Evolutionary conservation across 192 early-diverging fungal species (phyloP).

Genomic region (Gryganskiella cystojenkinii): DNA sequence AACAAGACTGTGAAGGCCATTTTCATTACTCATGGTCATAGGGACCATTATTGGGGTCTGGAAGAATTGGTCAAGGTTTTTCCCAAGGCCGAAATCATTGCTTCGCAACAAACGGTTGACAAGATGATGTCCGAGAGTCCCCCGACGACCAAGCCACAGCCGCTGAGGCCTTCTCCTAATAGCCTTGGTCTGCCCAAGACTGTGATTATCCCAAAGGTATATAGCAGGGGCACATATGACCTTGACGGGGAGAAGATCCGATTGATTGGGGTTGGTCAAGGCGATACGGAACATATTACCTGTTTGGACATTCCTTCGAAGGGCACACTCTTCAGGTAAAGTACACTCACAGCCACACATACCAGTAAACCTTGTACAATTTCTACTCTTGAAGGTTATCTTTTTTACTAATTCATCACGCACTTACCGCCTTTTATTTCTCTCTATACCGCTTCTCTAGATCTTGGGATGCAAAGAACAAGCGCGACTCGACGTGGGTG

Average conservation of each 20-base stretch:
- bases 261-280: neutral
- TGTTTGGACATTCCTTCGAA: slow-evolving; percentile 2
- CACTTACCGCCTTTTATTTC: too few relatives aligned
- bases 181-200: neutral
- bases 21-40: slow-evolving; percentile 1
- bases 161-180: neutral
- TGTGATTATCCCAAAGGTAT: neutral
- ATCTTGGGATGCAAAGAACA: neutral
- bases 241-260: neutral
- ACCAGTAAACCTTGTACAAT: too few relatives aligned
- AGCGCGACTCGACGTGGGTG: neutral
- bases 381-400: neutral
- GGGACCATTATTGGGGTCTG: neutral
- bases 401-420: neutral
- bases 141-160: neutral
- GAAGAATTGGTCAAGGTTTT: neutral
- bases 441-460: neutral
- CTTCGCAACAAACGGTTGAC: neutral
- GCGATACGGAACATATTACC: neutral
- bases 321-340: neutral
- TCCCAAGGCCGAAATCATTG: neutral
- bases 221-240: neutral
- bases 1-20: neutral
- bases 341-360: too few relatives aligned
- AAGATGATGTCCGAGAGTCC: neutral